These are phyloP conservation scores for Vigna trinervia DNA, from an alignment of 306 rosid genomes.

Conservation along the genomic window DNA sequence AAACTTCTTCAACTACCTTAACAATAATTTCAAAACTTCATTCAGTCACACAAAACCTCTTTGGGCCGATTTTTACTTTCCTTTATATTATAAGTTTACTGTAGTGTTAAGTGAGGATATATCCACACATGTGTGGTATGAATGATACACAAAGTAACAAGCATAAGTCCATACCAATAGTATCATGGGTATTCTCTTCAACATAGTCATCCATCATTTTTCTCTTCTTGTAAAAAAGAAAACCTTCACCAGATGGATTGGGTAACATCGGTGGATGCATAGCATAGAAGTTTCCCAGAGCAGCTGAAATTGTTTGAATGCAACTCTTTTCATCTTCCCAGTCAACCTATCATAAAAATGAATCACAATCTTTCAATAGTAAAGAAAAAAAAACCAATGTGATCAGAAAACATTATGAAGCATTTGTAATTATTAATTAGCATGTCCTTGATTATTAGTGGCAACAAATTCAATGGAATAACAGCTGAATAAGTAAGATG, in stretches of 20 bases:
- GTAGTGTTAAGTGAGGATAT: constrained; percentile 15
- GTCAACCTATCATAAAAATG: constrained; percentile 62
- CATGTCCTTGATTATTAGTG: constrained; percentile 7
- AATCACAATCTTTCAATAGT: constrained; percentile 28
- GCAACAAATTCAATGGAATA: constrained; percentile 32
- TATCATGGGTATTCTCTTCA: constrained; percentile 44
- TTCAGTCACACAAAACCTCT: not conserved
- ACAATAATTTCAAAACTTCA: constrained; percentile 7
- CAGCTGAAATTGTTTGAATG: constrained; percentile 80
- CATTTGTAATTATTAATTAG: constrained; percentile 29
- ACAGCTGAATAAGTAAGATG: constrained; percentile 14
- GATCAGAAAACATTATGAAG: constrained; percentile 29
- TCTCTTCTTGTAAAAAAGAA: constrained; percentile 67
- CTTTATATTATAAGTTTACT: constrained; percentile 14
- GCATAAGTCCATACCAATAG: constrained; percentile 54
- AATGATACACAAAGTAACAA: constrained; percentile 32
- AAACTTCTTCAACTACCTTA: constrained; percentile 11
- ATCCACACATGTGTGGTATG: not conserved
- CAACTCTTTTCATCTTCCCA: constrained; percentile 87
- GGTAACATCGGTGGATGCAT: constrained; percentile 94
- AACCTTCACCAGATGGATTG: constrained; percentile 82
- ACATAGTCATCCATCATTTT: constrained; percentile 47
- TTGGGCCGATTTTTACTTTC: not conserved
- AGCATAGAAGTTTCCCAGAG: constrained; percentile 88
- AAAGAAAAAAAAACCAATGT: not conserved